A percentile compares a stretch with the other conserved stretches of the same genome.
These are phyloP conservation scores for Cercospora brassicicola DNA, from an alignment of 2,329 filamentous ascomycete species.

Conservation along the genomic window DNA sequence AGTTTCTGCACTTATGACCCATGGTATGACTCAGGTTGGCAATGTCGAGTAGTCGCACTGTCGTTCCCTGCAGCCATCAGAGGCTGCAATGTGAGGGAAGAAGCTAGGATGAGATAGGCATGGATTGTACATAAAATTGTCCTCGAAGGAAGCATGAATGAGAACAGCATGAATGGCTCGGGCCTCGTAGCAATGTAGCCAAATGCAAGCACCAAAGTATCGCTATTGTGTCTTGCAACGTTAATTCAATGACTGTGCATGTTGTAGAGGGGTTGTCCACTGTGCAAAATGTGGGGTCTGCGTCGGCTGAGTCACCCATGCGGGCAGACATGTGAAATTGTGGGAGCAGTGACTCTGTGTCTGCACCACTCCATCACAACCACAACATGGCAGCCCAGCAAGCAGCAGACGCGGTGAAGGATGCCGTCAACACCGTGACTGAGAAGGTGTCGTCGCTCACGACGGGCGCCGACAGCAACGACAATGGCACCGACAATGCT, in stretches of 20 bases:
- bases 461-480: conserved; percentile 34
- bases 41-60: neutral
- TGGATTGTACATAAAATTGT: neutral
- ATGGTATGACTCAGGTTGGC: neutral
- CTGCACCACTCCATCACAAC: neutral
- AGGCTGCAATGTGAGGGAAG: neutral
- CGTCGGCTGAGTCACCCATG: neutral
- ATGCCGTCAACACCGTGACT: conserved; percentile 38
- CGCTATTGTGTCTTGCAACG: neutral
- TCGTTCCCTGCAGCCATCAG: neutral
- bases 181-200: neutral
- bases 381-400: conserved; percentile 39
- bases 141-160: neutral
- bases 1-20: neutral
- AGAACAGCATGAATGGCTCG: neutral
- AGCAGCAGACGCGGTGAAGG: conserved; percentile 41
- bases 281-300: neutral
- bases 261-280: neutral
- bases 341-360: neutral
- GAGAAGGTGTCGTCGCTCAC: conserved; percentile 39
- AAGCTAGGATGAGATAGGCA: neutral
- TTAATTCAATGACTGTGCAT: neutral
- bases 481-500: conserved; percentile 15
- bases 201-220: neutral
- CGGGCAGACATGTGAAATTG: neutral